phyloP scores from a whole-genome alignment of 202 grass and related monocot species.

The Schoenoplectus tabernaemontani region DNA sequence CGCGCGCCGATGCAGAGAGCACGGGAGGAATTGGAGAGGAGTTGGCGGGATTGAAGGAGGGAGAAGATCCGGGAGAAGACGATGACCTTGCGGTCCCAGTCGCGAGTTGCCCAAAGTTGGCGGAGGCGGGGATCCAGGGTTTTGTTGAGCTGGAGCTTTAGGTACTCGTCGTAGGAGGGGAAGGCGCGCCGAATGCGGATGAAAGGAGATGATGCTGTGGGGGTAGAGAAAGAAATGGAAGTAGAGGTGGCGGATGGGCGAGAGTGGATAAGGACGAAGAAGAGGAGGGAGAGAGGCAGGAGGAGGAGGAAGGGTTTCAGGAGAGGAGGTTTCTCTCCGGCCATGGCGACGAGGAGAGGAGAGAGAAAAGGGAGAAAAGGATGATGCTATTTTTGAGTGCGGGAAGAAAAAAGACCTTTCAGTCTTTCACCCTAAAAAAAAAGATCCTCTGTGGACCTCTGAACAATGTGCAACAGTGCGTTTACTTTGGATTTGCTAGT shows the following conservation, averaged over 20 bases:
- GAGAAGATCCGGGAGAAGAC: slow-evolving; percentile 56
- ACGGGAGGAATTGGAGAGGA: slow-evolving; percentile 57
- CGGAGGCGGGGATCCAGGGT: slow-evolving; percentile 82
- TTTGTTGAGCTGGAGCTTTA: slow-evolving; percentile 88
- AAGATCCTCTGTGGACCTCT: background rate
- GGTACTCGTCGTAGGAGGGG: slow-evolving; percentile 82
- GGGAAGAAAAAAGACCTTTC: background rate
- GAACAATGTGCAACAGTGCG: no score
- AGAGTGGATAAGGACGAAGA: slow-evolving; percentile 35
- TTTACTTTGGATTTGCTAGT: background rate
- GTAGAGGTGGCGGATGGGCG: slow-evolving; percentile 7
- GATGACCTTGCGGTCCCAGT: slow-evolving; percentile 72
- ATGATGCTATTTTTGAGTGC: background rate
- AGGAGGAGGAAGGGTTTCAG: slow-evolving; percentile 14
- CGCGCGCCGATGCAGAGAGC: slow-evolving; percentile 80
- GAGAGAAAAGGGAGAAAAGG: background rate
- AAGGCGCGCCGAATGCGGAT: slow-evolving; percentile 34
- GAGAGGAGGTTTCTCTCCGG: background rate
- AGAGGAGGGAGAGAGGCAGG: slow-evolving; percentile 18
- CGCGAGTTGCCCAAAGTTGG: slow-evolving; percentile 73
- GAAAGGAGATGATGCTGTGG: slow-evolving; percentile 6
- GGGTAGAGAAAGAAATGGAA: background rate
- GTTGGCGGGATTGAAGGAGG: slow-evolving; percentile 6
- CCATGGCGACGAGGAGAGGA: background rate
- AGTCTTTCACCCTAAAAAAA: no score